phyloP scores from a whole-genome alignment of 208 protist genomes.

The Tetramitus jugosus region DNA sequence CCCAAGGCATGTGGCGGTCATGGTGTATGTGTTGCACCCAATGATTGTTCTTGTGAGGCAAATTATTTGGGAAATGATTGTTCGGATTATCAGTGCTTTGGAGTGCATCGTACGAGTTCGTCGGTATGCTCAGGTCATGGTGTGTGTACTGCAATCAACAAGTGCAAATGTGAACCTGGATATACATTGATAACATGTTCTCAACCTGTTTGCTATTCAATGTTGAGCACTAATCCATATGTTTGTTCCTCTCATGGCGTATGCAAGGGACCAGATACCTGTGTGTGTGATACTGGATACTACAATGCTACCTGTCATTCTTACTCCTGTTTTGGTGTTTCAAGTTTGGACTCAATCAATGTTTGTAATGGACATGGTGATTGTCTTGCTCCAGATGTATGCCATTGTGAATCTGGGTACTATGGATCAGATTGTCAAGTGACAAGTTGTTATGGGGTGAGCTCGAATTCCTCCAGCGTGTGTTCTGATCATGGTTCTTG shows the following conservation, averaged over 20 bases:
- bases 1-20: neutral
- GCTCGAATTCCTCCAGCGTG: neutral
- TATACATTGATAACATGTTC: neutral
- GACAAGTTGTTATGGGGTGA: neutral
- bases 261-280: neutral
- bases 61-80: neutral
- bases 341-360: neutral
- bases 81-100: neutral
- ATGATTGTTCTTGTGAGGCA: neutral
- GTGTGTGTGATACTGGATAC: neutral
- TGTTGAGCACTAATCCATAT: neutral
- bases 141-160: neutral
- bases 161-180: neutral
- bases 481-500: constrained; percentile 6
- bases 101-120: neutral
- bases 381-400: neutral
- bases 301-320: neutral
- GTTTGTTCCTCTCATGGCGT: neutral
- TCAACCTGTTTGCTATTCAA: neutral
- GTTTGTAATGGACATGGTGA: neutral
- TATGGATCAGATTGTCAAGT: neutral
- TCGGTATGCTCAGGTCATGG: neutral
- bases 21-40: neutral
- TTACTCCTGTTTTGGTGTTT: neutral
- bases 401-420: neutral